Evolutionary conservation across 441 rosid species (phyloP), one percentile per base, ranked within the genome.

Genomic region (Gossypium davidsonii): DNA sequence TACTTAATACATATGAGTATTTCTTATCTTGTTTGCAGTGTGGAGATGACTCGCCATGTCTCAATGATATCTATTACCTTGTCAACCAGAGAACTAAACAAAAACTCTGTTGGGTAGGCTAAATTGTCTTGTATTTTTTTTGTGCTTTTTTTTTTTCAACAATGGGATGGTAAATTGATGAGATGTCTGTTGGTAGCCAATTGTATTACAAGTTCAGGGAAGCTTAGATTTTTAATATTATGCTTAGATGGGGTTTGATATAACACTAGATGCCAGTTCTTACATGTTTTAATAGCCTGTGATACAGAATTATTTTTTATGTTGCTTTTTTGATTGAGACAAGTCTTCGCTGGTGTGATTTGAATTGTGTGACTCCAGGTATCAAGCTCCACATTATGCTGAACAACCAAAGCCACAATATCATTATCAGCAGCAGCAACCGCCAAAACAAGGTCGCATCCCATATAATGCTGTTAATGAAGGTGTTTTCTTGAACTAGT

Each of bases 31-130:
- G 3, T 84, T 8, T 85, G 82, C 90, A 94, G 99, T 72, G 97
- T 94, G 83, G 94, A 94, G 83, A 85, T 86, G 89, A 91, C 94
- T 69, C 91, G 98, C 51, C 92, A 89, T 72, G 99, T 94, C 76
- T 94, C 97, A 42, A 86, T 92, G 98, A 91, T 94, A 72, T 85
- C 99, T 58, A 83, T 94, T 74, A 89, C 96, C 46, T 87, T 95
- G 73, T 95, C 99, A 0, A 67, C 85, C 31, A 74, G 39, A 75
- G 94, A 91, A 80, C 90, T 90, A n/a, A 83, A 92, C 78, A 81
- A 57, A 57, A 71, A 79, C 70, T 91, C 93, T 74, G 86, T 94
- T 48, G 98, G 98, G 97, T 92, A 88, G 78, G 90, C 69, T 75
- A 3, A n/a, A 44, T 56, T 37, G 21, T 68, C 51, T 0, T 14